These are phyloP conservation scores for Scenedesmus sp. DNA, from an alignment of 163 green algal species.

Conservation along the genomic window DNA sequence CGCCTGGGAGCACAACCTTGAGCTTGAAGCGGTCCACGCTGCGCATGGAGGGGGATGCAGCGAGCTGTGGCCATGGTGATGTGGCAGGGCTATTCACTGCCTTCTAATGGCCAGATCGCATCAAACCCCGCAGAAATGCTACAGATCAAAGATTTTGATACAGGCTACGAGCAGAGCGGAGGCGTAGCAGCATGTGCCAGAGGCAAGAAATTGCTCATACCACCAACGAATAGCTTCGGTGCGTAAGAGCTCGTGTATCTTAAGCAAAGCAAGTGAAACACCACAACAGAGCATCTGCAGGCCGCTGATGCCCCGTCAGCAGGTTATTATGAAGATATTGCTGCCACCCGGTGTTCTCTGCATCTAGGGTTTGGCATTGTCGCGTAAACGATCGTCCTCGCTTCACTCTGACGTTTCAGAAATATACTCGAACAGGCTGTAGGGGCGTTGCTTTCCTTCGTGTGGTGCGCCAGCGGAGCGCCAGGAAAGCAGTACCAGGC, in stretches of 20 bases:
- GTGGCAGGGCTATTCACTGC: conserved; percentile 10
- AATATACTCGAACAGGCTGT: no score
- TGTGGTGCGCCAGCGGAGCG: no score
- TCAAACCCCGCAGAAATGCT: background rate
- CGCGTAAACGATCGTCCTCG: background rate
- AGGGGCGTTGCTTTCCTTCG: no score
- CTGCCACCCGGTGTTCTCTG: no score
- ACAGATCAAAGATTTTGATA: background rate
- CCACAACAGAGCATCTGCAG: background rate
- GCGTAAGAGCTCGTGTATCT: background rate
- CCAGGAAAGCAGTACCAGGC: no score
- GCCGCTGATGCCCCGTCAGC: background rate
- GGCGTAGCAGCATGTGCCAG: background rate
- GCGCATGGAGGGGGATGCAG: background rate
- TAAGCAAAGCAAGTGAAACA: background rate
- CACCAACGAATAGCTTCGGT: background rate
- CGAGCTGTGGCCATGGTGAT: conserved; percentile 4
- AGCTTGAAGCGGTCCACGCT: background rate
- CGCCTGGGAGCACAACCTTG: background rate
- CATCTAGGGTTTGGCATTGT: background rate
- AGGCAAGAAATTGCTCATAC: background rate
- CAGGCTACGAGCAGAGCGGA: background rate
- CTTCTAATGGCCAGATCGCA: background rate
- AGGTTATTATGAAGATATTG: no score
- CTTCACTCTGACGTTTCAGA: no score